phyloP scores from a whole-genome alignment of 73 alveolate species.

The Durusdinium trenchii region DNA sequence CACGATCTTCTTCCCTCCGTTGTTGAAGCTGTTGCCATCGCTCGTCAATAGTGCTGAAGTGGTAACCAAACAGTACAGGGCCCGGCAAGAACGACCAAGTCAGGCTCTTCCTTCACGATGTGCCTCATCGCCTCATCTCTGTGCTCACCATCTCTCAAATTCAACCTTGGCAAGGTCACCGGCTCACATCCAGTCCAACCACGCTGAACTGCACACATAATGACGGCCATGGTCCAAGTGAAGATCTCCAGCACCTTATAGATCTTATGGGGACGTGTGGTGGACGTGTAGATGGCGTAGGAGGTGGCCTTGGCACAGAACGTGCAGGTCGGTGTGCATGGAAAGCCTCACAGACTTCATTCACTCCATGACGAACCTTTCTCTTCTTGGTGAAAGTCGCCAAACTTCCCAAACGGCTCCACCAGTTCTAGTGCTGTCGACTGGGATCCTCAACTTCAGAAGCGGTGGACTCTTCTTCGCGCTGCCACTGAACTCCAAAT shows the following conservation, averaged over 20 bases:
- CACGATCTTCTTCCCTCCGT: background rate
- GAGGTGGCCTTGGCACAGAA: background rate
- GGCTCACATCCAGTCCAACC: constrained; percentile 42
- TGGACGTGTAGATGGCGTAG: background rate
- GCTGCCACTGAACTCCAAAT: background rate
- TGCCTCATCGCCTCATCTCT: background rate
- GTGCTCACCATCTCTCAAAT: background rate
- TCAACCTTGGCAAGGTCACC: background rate
- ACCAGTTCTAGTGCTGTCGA: background rate
- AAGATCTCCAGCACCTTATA: constrained; percentile 53
- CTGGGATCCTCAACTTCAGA: background rate
- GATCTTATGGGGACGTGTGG: background rate
- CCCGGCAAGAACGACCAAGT: constrained; percentile 22
- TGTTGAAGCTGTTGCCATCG: background rate
- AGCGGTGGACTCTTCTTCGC: background rate
- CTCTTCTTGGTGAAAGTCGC: background rate
- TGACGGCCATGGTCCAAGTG: constrained; percentile 42
- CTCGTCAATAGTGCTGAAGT: background rate
- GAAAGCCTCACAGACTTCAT: background rate
- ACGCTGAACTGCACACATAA: background rate
- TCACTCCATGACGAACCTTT: background rate
- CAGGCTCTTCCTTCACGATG: background rate
- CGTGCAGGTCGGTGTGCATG: background rate
- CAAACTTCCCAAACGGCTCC: background rate
- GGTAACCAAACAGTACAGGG: constrained; percentile 39